A percentile compares a stretch with the other conserved stretches of the same genome.
phyloP scores from a whole-genome alignment of 768 basidiomycete species.

The Phylloporus sp. region DNA sequence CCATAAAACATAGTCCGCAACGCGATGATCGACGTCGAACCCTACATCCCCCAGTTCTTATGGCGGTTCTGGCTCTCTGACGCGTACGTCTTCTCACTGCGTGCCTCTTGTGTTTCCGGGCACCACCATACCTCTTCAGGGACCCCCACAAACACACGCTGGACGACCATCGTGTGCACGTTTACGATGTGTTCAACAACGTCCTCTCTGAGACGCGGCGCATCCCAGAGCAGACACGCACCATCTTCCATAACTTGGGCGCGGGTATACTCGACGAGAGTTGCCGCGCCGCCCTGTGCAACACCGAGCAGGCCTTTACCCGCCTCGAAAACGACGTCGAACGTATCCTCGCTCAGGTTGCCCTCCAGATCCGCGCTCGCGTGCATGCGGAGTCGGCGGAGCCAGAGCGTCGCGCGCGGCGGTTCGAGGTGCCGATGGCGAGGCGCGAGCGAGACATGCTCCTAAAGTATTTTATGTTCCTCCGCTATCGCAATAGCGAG shows the following conservation, averaged over 20 bases:
- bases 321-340: slow-evolving; percentile 43
- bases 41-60: slow-evolving; percentile 44
- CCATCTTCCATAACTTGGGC: slow-evolving; percentile 45
- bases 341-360: slow-evolving; percentile 34
- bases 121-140: slow-evolving; percentile 5
- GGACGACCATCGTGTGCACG: slow-evolving; percentile 42
- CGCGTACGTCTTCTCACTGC: slow-evolving; percentile 29
- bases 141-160: slow-evolving; percentile 27
- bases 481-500: slow-evolving; percentile 55
- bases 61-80: slow-evolving; percentile 49
- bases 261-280: slow-evolving; percentile 31
- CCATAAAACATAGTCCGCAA: neutral
- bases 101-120: too few species aligned
- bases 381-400: neutral
- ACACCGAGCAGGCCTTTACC: slow-evolving; percentile 43
- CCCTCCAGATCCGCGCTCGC: slow-evolving; percentile 26
- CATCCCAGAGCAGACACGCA: slow-evolving; percentile 29
- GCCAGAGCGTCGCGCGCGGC: neutral
- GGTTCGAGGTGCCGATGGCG: slow-evolving; percentile 21
- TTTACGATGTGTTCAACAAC: slow-evolving; percentile 52
- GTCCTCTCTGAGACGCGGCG: slow-evolving; percentile 43
- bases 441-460: slow-evolving; percentile 35
- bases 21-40: slow-evolving; percentile 22
- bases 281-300: slow-evolving; percentile 34
- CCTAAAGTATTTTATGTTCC: slow-evolving; percentile 49